phyloP scores from a whole-genome alignment of 2,329 filamentous ascomycete species.

The Alternaria sp. region DNA sequence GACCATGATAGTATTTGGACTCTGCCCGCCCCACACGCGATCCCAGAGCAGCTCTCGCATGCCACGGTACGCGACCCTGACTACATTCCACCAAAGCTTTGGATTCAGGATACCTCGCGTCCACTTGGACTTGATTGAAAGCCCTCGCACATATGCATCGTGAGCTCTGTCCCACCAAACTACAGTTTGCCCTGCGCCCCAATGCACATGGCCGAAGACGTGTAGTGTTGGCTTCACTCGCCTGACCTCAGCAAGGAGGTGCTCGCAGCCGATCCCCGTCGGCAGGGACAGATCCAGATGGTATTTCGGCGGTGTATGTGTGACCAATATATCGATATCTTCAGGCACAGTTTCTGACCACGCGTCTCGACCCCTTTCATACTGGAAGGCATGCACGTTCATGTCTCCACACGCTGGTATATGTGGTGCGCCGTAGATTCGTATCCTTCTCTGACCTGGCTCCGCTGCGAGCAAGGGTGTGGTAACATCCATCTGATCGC shows the following conservation, averaged over 20 bases:
- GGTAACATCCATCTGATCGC: constrained; percentile 9
- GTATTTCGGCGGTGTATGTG: constrained; percentile 77
- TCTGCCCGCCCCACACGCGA: constrained; percentile 63
- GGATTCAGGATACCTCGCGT: constrained; percentile 48
- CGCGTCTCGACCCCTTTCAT: constrained; percentile 67
- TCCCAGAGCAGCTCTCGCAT: constrained; percentile 65
- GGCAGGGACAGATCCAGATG: constrained; percentile 69
- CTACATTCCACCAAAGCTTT: constrained; percentile 58
- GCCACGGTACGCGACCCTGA: constrained; percentile 60
- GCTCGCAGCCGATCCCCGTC: constrained; percentile 71
- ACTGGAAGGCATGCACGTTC: constrained; percentile 77
- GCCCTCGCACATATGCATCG: constrained; percentile 71
- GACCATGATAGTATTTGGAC: constrained; percentile 61
- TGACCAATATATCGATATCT: constrained; percentile 79
- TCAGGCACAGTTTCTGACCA: constrained; percentile 75
- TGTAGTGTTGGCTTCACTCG: constrained; percentile 76
- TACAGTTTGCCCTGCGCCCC: constrained; percentile 71
- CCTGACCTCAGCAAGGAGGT: constrained; percentile 75
- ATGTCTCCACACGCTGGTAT: constrained; percentile 76
- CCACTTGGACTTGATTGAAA: constrained; percentile 50
- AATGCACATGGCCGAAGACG: constrained; percentile 87
- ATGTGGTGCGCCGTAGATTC: constrained; percentile 81
- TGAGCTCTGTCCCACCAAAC: constrained; percentile 80
- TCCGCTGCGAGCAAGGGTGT: constrained; percentile 31
- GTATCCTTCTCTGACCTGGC: constrained; percentile 59